phyloP scores from a whole-genome alignment of 163 green algal genomes.

The Volvox carteri region DNA sequence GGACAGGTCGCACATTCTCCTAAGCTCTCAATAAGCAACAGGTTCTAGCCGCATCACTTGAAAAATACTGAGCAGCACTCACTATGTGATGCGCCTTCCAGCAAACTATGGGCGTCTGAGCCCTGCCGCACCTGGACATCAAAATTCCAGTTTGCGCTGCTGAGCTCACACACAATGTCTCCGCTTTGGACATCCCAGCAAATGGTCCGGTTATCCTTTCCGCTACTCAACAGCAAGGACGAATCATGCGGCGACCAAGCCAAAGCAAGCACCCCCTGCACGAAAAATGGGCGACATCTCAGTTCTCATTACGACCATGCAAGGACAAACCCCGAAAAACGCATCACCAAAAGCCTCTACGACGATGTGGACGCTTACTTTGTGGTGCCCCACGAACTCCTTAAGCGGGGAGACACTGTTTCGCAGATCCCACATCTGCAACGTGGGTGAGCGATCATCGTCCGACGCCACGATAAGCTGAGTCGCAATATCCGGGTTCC shows the following conservation, averaged over 20 bases:
- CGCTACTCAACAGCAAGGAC: constrained; percentile 90
- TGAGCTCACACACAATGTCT: constrained; percentile 86
- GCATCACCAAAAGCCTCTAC: too few species aligned
- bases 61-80: too few species aligned
- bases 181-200: constrained; percentile 90
- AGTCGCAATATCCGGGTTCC: constrained; percentile 94
- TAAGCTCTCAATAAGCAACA: too few species aligned
- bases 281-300: neutral
- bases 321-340: neutral
- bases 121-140: constrained; percentile 82
- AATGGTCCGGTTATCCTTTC: constrained; percentile 95
- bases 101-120: too few species aligned
- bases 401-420: constrained; percentile 90
- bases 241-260: constrained; percentile 93
- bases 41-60: too few species aligned
- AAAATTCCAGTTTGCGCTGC: constrained; percentile 88
- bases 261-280: constrained; percentile 91
- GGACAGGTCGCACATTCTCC: too few species aligned
- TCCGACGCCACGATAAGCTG: constrained; percentile 97
- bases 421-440: constrained; percentile 98
- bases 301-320: neutral
- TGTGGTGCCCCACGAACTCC: constrained; percentile 86
- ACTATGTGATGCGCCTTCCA: too few species aligned
- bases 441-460: constrained; percentile 91
- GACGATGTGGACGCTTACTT: constrained; percentile 64